Evolutionary conservation across 257 asterid species (phyloP), one percentile per base, ranked within the genome.

Genomic region (Knoxia roxburghii): DNA sequence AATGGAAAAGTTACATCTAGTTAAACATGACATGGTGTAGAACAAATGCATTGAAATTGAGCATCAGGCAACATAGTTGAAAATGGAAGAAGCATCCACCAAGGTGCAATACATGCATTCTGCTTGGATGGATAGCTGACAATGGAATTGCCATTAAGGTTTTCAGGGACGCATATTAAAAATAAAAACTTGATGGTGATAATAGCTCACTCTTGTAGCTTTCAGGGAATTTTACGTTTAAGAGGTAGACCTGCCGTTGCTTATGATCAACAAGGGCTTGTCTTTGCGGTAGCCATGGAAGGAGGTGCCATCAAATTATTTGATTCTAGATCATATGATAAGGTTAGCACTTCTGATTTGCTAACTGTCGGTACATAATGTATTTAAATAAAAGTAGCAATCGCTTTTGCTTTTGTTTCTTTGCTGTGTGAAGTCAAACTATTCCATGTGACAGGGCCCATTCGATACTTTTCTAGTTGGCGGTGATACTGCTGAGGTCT

Each of bases 181-280:
- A 50, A 46, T 68, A 27, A 63, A 48, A 45, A 67, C 74, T 50
- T 68, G 64, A 41, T 63, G 73, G 82, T 86, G 84, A 84, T 87
- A 78, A 64, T 50, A 68, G 83, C 89, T 87, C 84, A 86, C 85
- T 68, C n/a, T 75, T 84, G 84, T 86, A 86, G 82, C 80, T 86
- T 87, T 76, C 96, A 88, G 97, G 97, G 97, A 74, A 87, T 90
- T 56, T 73, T 94, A 67, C 95, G 68, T 76, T 84, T 94, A 62
- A 87, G 97, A 63, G 99, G 96, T 70, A 88, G 97, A 72, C 96
- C 99, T 26, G 85, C 95, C 5, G 97, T 94, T 73, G 97, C 97
- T 72, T 90, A 88, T 80, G 97, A 94, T 78, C 97, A 90, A 79
- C 99, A 94, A 78, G 97, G 96, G 49, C 89, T 90, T 67, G 99